Conservation (phyloP, 352 stramenopile species). For the Halophytophthora batemanensis region DNA sequence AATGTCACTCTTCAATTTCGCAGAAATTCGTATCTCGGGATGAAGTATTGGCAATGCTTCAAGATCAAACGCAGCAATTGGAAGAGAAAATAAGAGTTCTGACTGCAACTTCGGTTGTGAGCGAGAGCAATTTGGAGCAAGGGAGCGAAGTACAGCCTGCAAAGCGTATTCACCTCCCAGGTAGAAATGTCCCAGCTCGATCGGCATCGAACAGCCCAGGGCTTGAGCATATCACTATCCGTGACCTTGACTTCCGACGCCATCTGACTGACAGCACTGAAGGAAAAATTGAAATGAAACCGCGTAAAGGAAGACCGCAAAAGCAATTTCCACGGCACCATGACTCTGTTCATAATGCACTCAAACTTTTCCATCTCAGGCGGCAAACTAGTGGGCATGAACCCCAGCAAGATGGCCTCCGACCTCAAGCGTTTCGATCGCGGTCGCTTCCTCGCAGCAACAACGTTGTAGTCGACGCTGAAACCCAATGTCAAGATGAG, state of each 20-base stretch:
- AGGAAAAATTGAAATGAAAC: neutral
- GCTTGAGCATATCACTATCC: too few species aligned
- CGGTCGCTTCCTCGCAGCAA: neutral
- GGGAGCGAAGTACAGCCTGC: too few species aligned
- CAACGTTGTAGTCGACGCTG: too few species aligned
- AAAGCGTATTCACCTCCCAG: too few species aligned
- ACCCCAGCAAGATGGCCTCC: constrained; percentile 1
- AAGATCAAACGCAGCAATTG: constrained; percentile 15
- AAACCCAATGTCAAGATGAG: too few species aligned
- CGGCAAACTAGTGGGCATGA: constrained; percentile 20
- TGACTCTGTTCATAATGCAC: constrained; percentile 44
- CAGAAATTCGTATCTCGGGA: constrained; percentile 22
- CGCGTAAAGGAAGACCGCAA: neutral
- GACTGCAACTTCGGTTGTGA: neutral
- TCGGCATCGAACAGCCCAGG: too few species aligned
- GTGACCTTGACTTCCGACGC: constrained; percentile 3
- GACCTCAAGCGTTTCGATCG: neutral
- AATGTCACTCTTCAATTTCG: neutral
- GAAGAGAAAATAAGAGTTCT: constrained; percentile 21
- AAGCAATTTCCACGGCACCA: constrained; percentile 11
- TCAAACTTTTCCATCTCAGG: constrained; percentile 52
- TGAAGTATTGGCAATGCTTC: constrained; percentile 24
- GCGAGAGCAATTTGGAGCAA: too few species aligned
- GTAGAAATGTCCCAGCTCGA: too few species aligned
- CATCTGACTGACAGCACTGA: neutral